A percentile compares a stretch with the other conserved stretches of the same genome.
Evolutionary conservation across 768 basidiomycete species (phyloP).

Genomic region (Terana coerulea): DNA sequence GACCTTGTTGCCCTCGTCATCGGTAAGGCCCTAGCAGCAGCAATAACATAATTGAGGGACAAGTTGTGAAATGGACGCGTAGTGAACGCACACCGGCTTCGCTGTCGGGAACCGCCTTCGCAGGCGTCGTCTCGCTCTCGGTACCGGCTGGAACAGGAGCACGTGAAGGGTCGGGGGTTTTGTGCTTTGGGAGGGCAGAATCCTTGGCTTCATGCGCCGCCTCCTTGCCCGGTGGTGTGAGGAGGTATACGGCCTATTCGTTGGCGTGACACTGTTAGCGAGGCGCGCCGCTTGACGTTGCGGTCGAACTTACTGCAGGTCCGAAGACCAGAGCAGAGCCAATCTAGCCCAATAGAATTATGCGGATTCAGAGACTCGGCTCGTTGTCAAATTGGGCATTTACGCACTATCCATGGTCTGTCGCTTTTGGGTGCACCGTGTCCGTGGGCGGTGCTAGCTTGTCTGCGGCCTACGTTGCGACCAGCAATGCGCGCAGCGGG

Average conservation of each 20-base stretch:
- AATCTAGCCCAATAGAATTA: slow-evolving; percentile 12
- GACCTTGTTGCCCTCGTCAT: slow-evolving; percentile 38
- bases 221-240: background rate
- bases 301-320: slow-evolving; percentile 15
- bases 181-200: background rate
- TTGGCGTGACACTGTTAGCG: no score
- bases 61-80: no score
- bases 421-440: slow-evolving; percentile 18
- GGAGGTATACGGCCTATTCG: slow-evolving; percentile 6
- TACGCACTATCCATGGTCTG: slow-evolving; percentile 22
- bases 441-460: slow-evolving; percentile 17
- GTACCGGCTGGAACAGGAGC: slow-evolving; percentile 3
- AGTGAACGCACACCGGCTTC: no score
- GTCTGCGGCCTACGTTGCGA: slow-evolving; percentile 13
- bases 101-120: no score
- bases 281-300: background rate
- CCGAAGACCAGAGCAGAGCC: slow-evolving; percentile 24
- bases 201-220: slow-evolving; percentile 8
- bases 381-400: background rate
- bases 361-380: no score
- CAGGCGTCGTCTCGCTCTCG: background rate
- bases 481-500: slow-evolving; percentile 16
- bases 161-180: background rate
- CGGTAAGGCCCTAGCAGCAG: slow-evolving; percentile 26
- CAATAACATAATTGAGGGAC: no score